Conservation (phyloP, 768 basidiomycete genomes). For the Trametes meyenii region DNA sequence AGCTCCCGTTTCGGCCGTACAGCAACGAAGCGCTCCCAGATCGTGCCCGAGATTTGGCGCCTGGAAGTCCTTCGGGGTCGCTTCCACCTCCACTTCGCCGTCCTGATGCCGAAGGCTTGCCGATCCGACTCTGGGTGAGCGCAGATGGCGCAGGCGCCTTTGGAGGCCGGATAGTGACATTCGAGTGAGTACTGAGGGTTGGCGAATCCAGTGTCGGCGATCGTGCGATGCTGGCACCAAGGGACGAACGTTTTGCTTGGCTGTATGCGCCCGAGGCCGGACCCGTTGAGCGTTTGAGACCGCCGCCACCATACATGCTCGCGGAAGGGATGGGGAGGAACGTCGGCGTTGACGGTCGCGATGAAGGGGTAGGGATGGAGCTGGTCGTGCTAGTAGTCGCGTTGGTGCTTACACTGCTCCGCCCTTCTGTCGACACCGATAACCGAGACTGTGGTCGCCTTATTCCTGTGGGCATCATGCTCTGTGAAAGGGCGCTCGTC, state of each 20-base stretch:
- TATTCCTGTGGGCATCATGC: conserved; percentile 47
- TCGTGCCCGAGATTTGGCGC: conserved; percentile 29
- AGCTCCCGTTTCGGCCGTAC: conserved; percentile 20
- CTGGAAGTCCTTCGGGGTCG: conserved; percentile 17
- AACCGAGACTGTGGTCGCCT: conserved; percentile 75
- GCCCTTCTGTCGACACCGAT: conserved; percentile 56
- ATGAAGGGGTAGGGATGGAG: conserved; percentile 66
- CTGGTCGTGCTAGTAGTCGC: conserved; percentile 62
- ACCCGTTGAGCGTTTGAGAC: conserved; percentile 64
- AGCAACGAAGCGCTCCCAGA: conserved; percentile 28
- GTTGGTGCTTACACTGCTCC: conserved; percentile 49
- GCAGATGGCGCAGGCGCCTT: conserved; percentile 28
- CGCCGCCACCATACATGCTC: conserved; percentile 47
- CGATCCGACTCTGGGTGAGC: conserved; percentile 37
- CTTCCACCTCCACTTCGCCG: conserved; percentile 32
- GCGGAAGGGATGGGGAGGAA: conserved; percentile 71
- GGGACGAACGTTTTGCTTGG: conserved; percentile 60
- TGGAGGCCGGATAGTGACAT: conserved; percentile 31
- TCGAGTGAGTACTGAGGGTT: conserved; percentile 26
- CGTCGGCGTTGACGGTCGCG: conserved; percentile 76
- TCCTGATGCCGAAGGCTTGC: conserved; percentile 30
- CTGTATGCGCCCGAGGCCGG: conserved; percentile 45
- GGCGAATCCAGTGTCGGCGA: conserved; percentile 28
- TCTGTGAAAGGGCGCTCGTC: conserved; percentile 43
- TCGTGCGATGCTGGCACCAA: conserved; percentile 50